Evolutionary conservation across 768 basidiomycete species (phyloP).

Genomic region (Vararia minispora): DNA sequence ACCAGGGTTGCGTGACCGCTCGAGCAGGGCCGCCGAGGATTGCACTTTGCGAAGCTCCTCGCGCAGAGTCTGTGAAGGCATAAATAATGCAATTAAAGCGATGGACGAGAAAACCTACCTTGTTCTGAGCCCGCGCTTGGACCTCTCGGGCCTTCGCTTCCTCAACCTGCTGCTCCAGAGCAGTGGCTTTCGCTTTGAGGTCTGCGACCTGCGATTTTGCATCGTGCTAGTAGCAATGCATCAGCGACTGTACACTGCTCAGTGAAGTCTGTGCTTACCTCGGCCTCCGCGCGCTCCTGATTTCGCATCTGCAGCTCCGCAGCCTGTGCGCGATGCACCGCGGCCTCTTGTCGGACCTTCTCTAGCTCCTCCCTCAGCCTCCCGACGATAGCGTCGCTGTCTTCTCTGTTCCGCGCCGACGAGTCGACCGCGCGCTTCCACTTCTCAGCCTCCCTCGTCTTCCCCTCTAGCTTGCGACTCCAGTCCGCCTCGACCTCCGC

Average conservation of each 20-base stretch:
- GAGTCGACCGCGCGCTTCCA: slow-evolving; percentile 48
- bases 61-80: slow-evolving; percentile 53
- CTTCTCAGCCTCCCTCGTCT: slow-evolving; percentile 66
- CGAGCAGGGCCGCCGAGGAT: slow-evolving; percentile 80
- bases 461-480: slow-evolving; percentile 74
- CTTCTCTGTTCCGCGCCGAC: slow-evolving; percentile 47
- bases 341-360: slow-evolving; percentile 35
- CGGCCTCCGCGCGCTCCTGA: slow-evolving; percentile 40
- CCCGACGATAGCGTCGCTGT: slow-evolving; percentile 39
- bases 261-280: slow-evolving; percentile 38
- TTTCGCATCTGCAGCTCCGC: slow-evolving; percentile 43
- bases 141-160: slow-evolving; percentile 61
- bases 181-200: slow-evolving; percentile 32
- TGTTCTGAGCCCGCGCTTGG: slow-evolving; percentile 66
- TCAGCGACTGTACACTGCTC: background rate
- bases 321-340: slow-evolving; percentile 38
- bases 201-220: slow-evolving; percentile 39
- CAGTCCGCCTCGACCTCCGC: slow-evolving; percentile 83
- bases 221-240: slow-evolving; percentile 23
- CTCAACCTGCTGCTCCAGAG: slow-evolving; percentile 58
- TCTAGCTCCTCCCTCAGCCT: slow-evolving; percentile 46
- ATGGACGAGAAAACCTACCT: slow-evolving; percentile 34
- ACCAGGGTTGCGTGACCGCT: slow-evolving; percentile 86
- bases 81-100: background rate
- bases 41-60: slow-evolving; percentile 96